Conservation (phyloP, 192 early-diverging fungal species). For the Piromyces sp. region DNA sequence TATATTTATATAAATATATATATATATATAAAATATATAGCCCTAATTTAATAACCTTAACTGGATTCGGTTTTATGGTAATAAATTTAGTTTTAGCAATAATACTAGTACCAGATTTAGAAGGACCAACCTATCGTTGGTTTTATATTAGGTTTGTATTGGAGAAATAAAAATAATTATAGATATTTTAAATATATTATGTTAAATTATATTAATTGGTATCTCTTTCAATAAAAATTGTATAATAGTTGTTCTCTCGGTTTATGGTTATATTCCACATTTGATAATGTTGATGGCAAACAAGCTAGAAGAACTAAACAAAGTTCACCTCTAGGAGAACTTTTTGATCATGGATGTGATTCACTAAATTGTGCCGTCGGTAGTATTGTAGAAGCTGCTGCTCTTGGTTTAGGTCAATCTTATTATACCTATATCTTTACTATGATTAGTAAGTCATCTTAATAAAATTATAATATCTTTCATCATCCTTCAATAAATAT, state of each 20-base stretch:
- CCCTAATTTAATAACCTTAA: background rate
- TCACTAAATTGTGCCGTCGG: slow-evolving; percentile 68
- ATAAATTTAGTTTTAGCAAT: background rate
- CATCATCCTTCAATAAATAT: no score
- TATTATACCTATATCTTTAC: slow-evolving; percentile 20
- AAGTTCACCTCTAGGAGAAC: slow-evolving; percentile 59
- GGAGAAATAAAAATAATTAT: no score
- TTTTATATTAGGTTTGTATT: background rate
- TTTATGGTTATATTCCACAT: slow-evolving; percentile 75
- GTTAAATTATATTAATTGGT: no score
- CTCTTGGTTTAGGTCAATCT: slow-evolving; percentile 53
- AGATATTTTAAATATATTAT: no score
- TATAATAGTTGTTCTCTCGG: slow-evolving; percentile 59
- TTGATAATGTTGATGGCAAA: slow-evolving; percentile 76
- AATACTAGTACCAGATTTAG: background rate
- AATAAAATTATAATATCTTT: no score
- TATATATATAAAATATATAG: background rate
- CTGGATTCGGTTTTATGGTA: background rate
- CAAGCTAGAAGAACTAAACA: slow-evolving; percentile 65
- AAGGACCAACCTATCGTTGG: background rate
- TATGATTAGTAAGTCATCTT: background rate
- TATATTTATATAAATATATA: background rate
- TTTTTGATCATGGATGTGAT: slow-evolving; percentile 87
- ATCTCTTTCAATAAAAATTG: no score
- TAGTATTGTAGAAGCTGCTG: slow-evolving; percentile 54